Percentiles rank a stretch among this genome's conserved stretches.
Evolutionary conservation across 2,329 filamentous ascomycete genomes (phyloP).

Genomic region (Pseudogymnoascus destructans): DNA sequence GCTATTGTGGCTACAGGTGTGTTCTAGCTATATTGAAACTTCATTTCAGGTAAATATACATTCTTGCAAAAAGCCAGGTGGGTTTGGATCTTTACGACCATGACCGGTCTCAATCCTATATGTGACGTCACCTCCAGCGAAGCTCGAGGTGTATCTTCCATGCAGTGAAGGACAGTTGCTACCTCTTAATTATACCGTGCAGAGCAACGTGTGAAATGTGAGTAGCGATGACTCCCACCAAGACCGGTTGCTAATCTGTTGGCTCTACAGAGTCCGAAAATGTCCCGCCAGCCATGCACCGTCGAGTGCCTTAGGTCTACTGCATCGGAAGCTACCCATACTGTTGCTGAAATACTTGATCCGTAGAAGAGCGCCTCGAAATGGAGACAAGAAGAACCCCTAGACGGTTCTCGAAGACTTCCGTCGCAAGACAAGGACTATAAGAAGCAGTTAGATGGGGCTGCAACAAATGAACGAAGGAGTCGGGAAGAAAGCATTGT

Average conservation of each 20-base stretch:
- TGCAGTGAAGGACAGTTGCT: not conserved
- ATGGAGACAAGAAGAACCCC: constrained; percentile 13
- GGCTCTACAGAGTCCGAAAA: constrained; percentile 8
- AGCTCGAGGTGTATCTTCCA: not conserved
- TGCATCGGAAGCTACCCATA: constrained; percentile 13
- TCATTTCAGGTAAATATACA: not conserved
- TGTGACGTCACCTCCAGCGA: not conserved
- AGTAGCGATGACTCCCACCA: not conserved
- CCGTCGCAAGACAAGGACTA: constrained; percentile 16
- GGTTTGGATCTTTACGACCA: not conserved
- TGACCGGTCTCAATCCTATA: not conserved
- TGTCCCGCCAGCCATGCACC: constrained; percentile 19
- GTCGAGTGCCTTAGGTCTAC: constrained; percentile 17
- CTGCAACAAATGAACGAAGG: constrained; percentile 12
- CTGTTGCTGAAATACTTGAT: constrained; percentile 11
- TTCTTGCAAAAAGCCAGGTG: not conserved
- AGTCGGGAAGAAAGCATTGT: constrained; percentile 13
- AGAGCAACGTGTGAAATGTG: not conserved
- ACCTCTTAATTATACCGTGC: not conserved
- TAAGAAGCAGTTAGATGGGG: constrained; percentile 21
- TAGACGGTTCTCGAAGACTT: constrained; percentile 17
- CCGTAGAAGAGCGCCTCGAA: constrained; percentile 14
- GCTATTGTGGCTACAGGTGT: not conserved
- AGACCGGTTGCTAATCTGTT: not conserved
- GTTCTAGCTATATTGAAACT: not conserved